Evolutionary conservation across 805 yeast genomes (phyloP).

Genomic region (Wickerhamomyces subpelliculosus): DNA sequence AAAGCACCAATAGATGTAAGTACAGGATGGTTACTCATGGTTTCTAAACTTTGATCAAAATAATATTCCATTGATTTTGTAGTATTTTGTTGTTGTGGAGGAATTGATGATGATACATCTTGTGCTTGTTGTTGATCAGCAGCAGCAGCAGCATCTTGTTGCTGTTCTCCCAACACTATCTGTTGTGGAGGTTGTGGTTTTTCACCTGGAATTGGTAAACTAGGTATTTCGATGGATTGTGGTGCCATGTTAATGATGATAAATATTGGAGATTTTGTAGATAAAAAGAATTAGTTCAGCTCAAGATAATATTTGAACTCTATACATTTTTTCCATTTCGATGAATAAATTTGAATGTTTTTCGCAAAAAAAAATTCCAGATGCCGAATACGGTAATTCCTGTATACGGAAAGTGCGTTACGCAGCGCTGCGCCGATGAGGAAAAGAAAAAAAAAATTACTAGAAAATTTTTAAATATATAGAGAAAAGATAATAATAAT

Average conservation of each 20-base stretch:
- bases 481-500: no score
- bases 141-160: no score
- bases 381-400: no score
- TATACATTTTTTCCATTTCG: no score
- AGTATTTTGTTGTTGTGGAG: slow-evolving; percentile 13
- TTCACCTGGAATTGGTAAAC: slow-evolving; percentile 52
- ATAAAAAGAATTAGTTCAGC: no score
- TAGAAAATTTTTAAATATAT: no score
- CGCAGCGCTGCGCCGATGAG: no score
- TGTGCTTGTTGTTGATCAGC: slow-evolving; percentile 10
- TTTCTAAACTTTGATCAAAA: slow-evolving; percentile 51
- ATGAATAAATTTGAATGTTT: no score
- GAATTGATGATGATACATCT: slow-evolving; percentile 14
- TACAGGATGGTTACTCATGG: slow-evolving; percentile 73
- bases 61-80: slow-evolving; percentile 44
- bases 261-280: neutral
- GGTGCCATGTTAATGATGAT: neutral
- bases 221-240: slow-evolving; percentile 44
- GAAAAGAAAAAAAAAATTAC: no score
- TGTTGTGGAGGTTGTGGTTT: slow-evolving; percentile 21
- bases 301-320: no score
- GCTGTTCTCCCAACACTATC: slow-evolving; percentile 9
- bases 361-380: no score
- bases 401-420: no score
- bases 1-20: slow-evolving; percentile 65